These are phyloP conservation scores for Linnemannia schmuckeri DNA, from an alignment of 192 early-diverging fungal species.

Conservation along the genomic window DNA sequence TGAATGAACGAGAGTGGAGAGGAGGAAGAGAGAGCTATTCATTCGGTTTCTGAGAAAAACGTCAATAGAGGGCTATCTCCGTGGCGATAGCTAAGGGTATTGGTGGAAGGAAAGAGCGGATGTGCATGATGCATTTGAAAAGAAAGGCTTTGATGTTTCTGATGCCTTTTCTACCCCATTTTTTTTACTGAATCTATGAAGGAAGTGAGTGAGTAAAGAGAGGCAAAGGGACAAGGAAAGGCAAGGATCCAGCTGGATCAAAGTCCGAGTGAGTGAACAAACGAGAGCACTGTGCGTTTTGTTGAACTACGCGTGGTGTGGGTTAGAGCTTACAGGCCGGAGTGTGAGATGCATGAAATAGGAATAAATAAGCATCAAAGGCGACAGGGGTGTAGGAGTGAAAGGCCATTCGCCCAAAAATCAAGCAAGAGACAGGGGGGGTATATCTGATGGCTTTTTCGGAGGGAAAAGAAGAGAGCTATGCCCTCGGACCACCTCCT, in stretches of 20 bases:
- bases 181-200: background rate
- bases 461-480: background rate
- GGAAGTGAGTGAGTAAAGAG: background rate
- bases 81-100: background rate
- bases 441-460: background rate
- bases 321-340: background rate
- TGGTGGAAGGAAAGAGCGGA: background rate
- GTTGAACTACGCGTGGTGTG: background rate
- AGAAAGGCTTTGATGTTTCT: background rate
- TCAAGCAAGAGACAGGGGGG: no score
- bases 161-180: conserved; percentile 4
- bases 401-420: background rate
- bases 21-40: background rate
- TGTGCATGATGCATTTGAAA: background rate
- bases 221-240: background rate
- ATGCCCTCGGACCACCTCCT: background rate
- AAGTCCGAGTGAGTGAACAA: background rate
- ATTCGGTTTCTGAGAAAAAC: background rate
- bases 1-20: background rate
- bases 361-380: background rate
- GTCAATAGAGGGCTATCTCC: background rate
- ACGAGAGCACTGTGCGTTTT: no score
- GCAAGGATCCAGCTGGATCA: background rate
- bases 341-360: background rate
- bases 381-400: background rate